Evolutionary conservation across 768 basidiomycete species (phyloP), one percentile per base, ranked within the genome.

Genomic region (Boletus eberwhitei): DNA sequence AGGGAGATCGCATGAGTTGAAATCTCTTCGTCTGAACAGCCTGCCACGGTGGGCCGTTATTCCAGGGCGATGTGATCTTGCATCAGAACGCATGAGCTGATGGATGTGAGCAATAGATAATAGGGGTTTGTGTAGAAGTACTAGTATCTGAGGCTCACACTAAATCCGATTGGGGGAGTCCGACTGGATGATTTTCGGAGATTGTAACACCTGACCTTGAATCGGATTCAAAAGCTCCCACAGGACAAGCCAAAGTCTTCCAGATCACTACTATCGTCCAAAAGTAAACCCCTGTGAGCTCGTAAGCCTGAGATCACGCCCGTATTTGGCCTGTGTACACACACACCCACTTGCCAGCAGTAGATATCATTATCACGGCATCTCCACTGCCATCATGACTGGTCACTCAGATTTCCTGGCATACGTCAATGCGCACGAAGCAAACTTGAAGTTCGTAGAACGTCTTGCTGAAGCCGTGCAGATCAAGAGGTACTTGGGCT

Each of bases 391-490:
- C 29, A 29, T 36, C 53, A 78, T 79, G 77, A 57, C 72, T 7
- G 63, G 69, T 24, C 70, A 70, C 6, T 26, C 61, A 9, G 60
- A 72, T 37, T 73, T 79, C 58, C 52, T 71, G 19, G 56, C 62
- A 8, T 88, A 80, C 61, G 77, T 98, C 68, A 85, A 94, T 58
- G 66, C 74, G 17, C 84, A 96, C 61, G 78, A 86, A 50, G 77
- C 84, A 48, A 71, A 26, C 6, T 26, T 2, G 24, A 26, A 73
- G 24, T 95, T 94, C 65, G 89, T 98, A 55, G 73, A 85, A 57
- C 81, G 93, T 44, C 84, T 96, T 26, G 75, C 82, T 5, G 80
- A 88, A 35, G 92, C 93, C 17, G 91, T 96, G 48, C 82, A 84
- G 17, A 95, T 96, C 58, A 90, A 90, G 59, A 86, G 86, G 86